A percentile compares a stretch with the other conserved stretches of the same genome.
Evolutionary conservation across 2,329 filamentous ascomycete genomes (phyloP).

Genomic region (Hortaea sp.): DNA sequence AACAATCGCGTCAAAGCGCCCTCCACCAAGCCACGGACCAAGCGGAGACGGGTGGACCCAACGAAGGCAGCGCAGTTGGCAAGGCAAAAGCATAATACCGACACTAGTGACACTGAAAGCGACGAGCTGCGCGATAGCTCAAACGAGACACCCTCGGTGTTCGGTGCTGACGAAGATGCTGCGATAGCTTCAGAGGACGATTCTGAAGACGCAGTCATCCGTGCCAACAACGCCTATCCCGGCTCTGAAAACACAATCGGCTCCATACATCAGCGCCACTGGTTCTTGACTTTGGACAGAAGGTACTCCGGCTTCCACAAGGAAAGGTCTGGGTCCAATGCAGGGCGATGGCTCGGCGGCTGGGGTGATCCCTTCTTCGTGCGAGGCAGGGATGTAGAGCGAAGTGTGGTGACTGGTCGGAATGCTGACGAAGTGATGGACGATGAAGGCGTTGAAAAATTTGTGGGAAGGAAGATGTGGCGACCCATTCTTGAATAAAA

Average conservation of each 20-base stretch:
- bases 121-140: slow-evolving; percentile 4
- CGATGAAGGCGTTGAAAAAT: slow-evolving; percentile 51
- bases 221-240: slow-evolving; percentile 54
- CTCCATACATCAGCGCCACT: slow-evolving; percentile 56
- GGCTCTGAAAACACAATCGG: slow-evolving; percentile 57
- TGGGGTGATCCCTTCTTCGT: slow-evolving; percentile 52
- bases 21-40: slow-evolving; percentile 18
- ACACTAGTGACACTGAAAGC: slow-evolving; percentile 12
- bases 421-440: slow-evolving; percentile 48
- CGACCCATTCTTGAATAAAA: slow-evolving; percentile 27
- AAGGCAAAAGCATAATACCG: slow-evolving; percentile 1
- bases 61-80: slow-evolving; percentile 4
- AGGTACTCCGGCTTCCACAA: slow-evolving; percentile 47
- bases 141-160: background rate
- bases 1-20: slow-evolving; percentile 22
- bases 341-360: slow-evolving; percentile 22
- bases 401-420: slow-evolving; percentile 57
- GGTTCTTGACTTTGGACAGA: slow-evolving; percentile 56
- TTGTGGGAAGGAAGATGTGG: slow-evolving; percentile 52
- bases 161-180: slow-evolving; percentile 10
- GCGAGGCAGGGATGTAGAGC: slow-evolving; percentile 49
- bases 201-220: slow-evolving; percentile 29
- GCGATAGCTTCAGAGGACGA: slow-evolving; percentile 16
- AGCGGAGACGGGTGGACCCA: slow-evolving; percentile 17
- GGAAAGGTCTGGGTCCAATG: slow-evolving; percentile 19